Evolutionary conservation across 2,329 filamentous ascomycete species (phyloP), one percentile per base, ranked within the genome.

Genomic region (Laburnicola sp.): DNA sequence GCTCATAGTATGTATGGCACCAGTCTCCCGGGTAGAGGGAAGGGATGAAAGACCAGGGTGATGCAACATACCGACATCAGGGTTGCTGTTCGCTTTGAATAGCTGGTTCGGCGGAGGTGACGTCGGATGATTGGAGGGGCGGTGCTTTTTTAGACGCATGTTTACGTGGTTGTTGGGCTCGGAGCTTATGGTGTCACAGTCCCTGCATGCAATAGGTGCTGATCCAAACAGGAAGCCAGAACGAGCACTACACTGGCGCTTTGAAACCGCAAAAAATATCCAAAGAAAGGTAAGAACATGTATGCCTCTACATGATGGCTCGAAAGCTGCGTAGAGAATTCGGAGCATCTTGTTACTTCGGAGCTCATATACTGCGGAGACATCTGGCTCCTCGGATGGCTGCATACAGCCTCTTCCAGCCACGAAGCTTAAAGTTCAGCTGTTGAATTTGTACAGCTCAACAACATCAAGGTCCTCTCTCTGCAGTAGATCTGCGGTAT

Each of bases 201-300:
- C 49, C 49, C 48, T 51, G 49, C 49, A 48, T 51, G 25, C 36
- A 35, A 43, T 36, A 30, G 40, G 26, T 21, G 22, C 22, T 44
- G 44, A 35, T 41, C 48, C 42, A 38, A 38, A 38, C 9, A 10
- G 26, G n/a, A 30, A 8, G 11, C 48, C 41, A 25, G 35, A 34
- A 32, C 23, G 16, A 7, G 32, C 8, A 28, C 37, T 16, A 45
- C 43, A 31, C 34, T 30, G n/a, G 32, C 31, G 32, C 42, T 34
- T 37, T 45, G 10, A 26, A 31, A 8, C 10, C 36, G 36, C 36
- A 39, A 22, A 26, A 10, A 25, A 39, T 22, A 25, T 3, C n/a
- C 23, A 26, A 38, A 37, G 34, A 30, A 45, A 45, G 43, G 43
- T 30, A 23, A 45, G 25, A 2, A 31, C 5, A 25, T 31, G 22